Conservation (phyloP, 768 basidiomycete species). For the Amanita rimosa region DNA sequence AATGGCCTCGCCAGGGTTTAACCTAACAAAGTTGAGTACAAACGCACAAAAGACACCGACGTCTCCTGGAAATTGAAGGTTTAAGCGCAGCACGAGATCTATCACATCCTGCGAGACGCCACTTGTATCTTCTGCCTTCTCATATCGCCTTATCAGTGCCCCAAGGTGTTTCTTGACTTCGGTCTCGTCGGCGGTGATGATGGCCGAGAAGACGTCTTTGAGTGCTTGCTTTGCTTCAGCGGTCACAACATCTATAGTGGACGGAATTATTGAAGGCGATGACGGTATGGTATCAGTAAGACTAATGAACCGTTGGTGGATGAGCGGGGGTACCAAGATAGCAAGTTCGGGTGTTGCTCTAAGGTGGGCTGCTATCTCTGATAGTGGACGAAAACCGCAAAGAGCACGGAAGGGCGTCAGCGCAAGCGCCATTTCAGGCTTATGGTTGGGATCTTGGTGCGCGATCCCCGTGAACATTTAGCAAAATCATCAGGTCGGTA, state of each 20-base stretch:
- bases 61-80: conserved; percentile 80
- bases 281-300: conserved; percentile 18
- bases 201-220: conserved; percentile 64
- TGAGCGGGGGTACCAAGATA: conserved; percentile 49
- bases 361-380: conserved; percentile 59
- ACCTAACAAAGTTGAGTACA: conserved; percentile 74
- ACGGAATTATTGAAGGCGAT: conserved; percentile 9
- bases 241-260: conserved; percentile 22
- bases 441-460: conserved; percentile 79
- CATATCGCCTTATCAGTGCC: conserved; percentile 53
- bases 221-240: conserved; percentile 46
- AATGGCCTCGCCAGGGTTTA: conserved; percentile 81
- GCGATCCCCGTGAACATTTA: not conserved
- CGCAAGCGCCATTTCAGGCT: conserved; percentile 99
- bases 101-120: conserved; percentile 35
- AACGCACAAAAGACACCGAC: conserved; percentile 91
- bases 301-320: conserved; percentile 39
- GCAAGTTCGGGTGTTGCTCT: conserved; percentile 64
- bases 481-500: conserved; percentile 1
- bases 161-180: conserved; percentile 43
- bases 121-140: conserved; percentile 17
- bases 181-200: conserved; percentile 70
- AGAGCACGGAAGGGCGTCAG: conserved; percentile 83
- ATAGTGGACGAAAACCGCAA: conserved; percentile 86
- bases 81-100: conserved; percentile 50